Conservation (phyloP, 805 yeast species). For the Saccharomycodes ludwigii region DNA sequence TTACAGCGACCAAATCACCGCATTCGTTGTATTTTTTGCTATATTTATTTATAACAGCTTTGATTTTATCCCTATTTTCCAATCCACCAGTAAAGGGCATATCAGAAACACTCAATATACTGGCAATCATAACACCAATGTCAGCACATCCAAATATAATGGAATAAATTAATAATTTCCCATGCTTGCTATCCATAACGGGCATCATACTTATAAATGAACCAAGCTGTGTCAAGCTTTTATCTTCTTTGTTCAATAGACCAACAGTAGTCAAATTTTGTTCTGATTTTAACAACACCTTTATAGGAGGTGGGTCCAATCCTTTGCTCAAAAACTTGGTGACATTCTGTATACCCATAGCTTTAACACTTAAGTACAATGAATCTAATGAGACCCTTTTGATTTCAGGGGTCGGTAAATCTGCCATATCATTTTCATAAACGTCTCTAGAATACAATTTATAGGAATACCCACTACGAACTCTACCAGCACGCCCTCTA, state of each 20-base stretch:
- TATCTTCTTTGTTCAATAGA: conserved; percentile 39
- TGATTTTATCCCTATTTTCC: conserved; percentile 56
- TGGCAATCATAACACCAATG: conserved; percentile 65
- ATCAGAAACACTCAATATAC: conserved; percentile 58
- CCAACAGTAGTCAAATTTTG: conserved; percentile 55
- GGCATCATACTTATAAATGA: conserved; percentile 71
- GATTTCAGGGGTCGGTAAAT: conserved; percentile 82
- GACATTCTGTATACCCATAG: conserved; percentile 77
- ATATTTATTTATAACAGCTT: conserved; percentile 24
- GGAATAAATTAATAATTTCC: conserved; percentile 69
- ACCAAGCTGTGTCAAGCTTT: conserved; percentile 61
- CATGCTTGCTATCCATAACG: conserved; percentile 68
- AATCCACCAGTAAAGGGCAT: conserved; percentile 50
- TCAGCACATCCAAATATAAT: conserved; percentile 77
- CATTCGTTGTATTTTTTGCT: conserved; percentile 29
- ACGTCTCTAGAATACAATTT: conserved; percentile 62
- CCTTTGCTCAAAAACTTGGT: conserved; percentile 58
- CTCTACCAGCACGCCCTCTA: conserved; percentile 98
- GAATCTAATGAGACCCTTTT: conserved; percentile 74
- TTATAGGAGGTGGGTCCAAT: conserved; percentile 61
- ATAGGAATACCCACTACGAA: conserved; percentile 68
- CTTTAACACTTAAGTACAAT: conserved; percentile 68
- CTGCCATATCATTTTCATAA: conserved; percentile 42
- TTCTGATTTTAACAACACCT: conserved; percentile 28
- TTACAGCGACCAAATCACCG: conserved; percentile 70